Evolutionary conservation across 768 basidiomycete species (phyloP).

Genomic region (Trametes punicea): DNA sequence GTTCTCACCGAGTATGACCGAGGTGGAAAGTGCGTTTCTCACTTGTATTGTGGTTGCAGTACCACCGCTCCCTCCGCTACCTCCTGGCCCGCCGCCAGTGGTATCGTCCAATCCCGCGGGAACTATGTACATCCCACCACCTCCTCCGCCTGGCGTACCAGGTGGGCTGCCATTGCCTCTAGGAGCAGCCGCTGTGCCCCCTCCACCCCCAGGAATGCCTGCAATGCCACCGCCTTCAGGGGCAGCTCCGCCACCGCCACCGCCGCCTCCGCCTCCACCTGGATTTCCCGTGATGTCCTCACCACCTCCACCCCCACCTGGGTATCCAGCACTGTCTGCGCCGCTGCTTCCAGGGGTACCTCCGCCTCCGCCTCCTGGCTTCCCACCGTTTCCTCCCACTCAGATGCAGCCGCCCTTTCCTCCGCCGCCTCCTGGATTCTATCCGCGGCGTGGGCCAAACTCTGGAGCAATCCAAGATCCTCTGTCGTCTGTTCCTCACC

Average conservation of each 20-base stretch:
- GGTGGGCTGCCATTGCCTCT: slow-evolving; percentile 5
- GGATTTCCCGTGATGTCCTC: slow-evolving; percentile 16
- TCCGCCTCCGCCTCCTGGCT: slow-evolving; percentile 20
- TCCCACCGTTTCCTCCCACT: slow-evolving; percentile 27
- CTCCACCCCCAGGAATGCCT: slow-evolving; percentile 6
- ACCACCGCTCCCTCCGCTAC: slow-evolving; percentile 25
- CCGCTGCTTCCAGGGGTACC: slow-evolving; percentile 40
- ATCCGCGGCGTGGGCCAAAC: slow-evolving; percentile 51
- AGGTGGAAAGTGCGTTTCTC: too few relatives aligned
- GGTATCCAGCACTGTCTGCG: slow-evolving; percentile 24
- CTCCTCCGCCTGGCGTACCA: slow-evolving; percentile 21
- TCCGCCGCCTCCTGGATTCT: slow-evolving; percentile 64
- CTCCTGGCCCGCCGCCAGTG: slow-evolving; percentile 25
- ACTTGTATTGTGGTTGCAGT: not conserved
- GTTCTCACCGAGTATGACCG: not conserved
- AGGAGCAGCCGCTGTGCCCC: not conserved
- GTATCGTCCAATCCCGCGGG: slow-evolving; percentile 2
- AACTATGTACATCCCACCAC: slow-evolving; percentile 12
- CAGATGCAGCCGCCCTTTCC: slow-evolving; percentile 26
- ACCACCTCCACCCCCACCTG: slow-evolving; percentile 23
- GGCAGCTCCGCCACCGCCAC: slow-evolving; percentile 15
- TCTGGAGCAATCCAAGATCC: slow-evolving; percentile 67
- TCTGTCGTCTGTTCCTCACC: slow-evolving; percentile 68
- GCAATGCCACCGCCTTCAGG: slow-evolving; percentile 19
- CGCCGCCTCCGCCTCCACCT: slow-evolving; percentile 29